Evolutionary conservation across 2,329 filamentous ascomycete genomes (phyloP).

Genomic region (Ophiostoma tasmaniense): DNA sequence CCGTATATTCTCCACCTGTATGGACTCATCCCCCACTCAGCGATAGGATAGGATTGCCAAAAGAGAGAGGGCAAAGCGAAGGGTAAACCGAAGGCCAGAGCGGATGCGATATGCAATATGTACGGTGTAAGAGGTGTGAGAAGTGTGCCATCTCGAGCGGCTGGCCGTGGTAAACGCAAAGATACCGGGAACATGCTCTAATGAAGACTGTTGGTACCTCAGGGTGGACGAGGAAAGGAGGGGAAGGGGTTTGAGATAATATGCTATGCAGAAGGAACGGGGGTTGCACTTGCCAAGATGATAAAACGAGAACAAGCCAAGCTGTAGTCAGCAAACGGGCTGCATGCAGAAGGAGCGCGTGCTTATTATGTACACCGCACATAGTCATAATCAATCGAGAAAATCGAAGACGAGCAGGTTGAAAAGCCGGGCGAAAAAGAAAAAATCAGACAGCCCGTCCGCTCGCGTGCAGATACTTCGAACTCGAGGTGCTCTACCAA

Average conservation of each 20-base stretch:
- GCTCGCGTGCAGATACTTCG: background rate
- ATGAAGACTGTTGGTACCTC: background rate
- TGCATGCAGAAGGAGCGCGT: background rate
- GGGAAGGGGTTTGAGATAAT: background rate
- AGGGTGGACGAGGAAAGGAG: background rate
- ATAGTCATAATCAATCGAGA: background rate
- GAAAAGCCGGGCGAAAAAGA: no score
- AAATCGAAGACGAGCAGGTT: background rate
- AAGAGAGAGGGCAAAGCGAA: constrained; percentile 4
- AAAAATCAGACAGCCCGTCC: background rate
- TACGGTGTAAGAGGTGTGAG: background rate
- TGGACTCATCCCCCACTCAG: background rate
- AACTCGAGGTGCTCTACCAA: no score
- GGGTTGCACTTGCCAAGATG: constrained; percentile 3
- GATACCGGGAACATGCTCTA: background rate
- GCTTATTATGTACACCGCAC: background rate
- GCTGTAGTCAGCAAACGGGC: background rate
- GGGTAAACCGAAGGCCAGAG: background rate
- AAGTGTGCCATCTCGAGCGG: background rate
- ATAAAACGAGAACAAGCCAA: background rate
- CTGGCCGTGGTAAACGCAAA: background rate
- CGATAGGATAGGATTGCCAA: constrained; percentile 8
- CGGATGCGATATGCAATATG: background rate
- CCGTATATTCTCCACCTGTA: background rate
- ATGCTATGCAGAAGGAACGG: background rate